Conservation (phyloP, 768 basidiomycete species). For the Amanita subjunquillea region DNA sequence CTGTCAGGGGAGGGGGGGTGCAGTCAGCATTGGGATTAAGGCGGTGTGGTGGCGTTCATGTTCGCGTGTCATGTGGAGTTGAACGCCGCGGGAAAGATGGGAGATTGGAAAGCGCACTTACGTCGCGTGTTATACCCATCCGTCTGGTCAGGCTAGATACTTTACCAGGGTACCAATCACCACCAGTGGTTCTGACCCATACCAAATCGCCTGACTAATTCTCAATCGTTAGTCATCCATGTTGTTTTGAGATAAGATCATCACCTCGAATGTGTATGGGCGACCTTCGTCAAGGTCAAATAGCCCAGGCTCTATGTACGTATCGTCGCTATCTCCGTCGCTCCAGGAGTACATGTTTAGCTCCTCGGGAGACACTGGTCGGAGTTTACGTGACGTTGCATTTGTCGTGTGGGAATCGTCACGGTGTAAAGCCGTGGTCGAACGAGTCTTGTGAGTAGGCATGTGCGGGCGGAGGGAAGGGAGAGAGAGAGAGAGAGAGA, state of each 20-base stretch:
- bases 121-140: slow-evolving; percentile 35
- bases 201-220: slow-evolving; percentile 35
- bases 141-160: slow-evolving; percentile 35
- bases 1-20: slow-evolving; percentile 15
- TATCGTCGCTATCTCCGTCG: slow-evolving; percentile 23
- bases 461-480: not conserved
- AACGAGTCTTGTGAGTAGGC: slow-evolving; percentile 3
- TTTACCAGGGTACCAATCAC: slow-evolving; percentile 42
- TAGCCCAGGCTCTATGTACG: slow-evolving; percentile 20
- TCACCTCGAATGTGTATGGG: slow-evolving; percentile 41
- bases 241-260: slow-evolving; percentile 15
- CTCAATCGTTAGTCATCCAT: slow-evolving; percentile 1
- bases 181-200: slow-evolving; percentile 40
- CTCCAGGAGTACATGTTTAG: slow-evolving; percentile 20
- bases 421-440: not conserved
- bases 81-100: slow-evolving; percentile 8
- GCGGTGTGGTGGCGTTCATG: not conserved
- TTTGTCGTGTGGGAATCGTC: not conserved
- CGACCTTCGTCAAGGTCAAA: slow-evolving; percentile 38
- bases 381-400: slow-evolving; percentile 14
- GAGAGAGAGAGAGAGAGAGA: not conserved
- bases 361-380: slow-evolving; percentile 24
- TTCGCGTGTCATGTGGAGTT: not conserved
- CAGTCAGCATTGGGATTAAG: not conserved
- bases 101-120: slow-evolving; percentile 15